A percentile compares a stretch with the other conserved stretches of the same genome.
These are phyloP conservation scores for Malassezia furfur DNA, from an alignment of 1,284 basidiomycete species.

Conservation along the genomic window DNA sequence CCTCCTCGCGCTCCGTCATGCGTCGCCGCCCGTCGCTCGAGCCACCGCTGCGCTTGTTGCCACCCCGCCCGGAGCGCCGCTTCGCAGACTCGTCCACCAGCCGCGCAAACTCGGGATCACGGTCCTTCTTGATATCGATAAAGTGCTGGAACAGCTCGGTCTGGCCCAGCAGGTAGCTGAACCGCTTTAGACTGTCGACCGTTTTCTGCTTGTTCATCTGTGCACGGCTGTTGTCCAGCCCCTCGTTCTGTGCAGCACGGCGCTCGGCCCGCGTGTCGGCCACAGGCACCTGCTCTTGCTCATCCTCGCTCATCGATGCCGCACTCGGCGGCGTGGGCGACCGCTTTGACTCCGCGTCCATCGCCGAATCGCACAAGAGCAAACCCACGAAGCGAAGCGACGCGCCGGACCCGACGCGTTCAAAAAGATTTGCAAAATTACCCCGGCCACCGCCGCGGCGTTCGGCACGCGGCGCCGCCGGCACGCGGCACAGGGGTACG, in stretches of 20 bases:
- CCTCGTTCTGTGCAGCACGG: slow-evolving; percentile 34
- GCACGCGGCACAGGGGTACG: no score
- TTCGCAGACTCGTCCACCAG: slow-evolving; percentile 59
- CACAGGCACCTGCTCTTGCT: slow-evolving; percentile 10
- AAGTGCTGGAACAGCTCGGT: slow-evolving; percentile 49
- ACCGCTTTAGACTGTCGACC: slow-evolving; percentile 44
- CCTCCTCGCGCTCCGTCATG: slow-evolving; percentile 75
- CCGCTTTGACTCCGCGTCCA: slow-evolving; percentile 37
- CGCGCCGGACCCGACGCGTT: slow-evolving; percentile 11
- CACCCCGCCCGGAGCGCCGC: slow-evolving; percentile 20
- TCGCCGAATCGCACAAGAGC: background rate
- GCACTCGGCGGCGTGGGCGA: slow-evolving; percentile 33
- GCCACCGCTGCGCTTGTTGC: slow-evolving; percentile 18
- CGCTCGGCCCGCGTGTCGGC: slow-evolving; percentile 22
- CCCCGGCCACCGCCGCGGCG: background rate
- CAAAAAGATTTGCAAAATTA: slow-evolving; percentile 12
- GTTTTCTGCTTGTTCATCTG: slow-evolving; percentile 39
- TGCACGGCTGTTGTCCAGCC: slow-evolving; percentile 29
- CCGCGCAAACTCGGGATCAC: slow-evolving; percentile 86
- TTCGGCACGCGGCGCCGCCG: no score
- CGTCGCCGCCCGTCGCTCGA: slow-evolving; percentile 67
- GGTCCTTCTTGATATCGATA: slow-evolving; percentile 55
- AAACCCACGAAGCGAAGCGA: background rate
- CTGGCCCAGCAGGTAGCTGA: slow-evolving; percentile 44
- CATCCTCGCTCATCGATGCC: slow-evolving; percentile 25